phyloP scores from a whole-genome alignment of 371 early-diverging fungal genomes.

The Saksenaea vasiformis region DNA sequence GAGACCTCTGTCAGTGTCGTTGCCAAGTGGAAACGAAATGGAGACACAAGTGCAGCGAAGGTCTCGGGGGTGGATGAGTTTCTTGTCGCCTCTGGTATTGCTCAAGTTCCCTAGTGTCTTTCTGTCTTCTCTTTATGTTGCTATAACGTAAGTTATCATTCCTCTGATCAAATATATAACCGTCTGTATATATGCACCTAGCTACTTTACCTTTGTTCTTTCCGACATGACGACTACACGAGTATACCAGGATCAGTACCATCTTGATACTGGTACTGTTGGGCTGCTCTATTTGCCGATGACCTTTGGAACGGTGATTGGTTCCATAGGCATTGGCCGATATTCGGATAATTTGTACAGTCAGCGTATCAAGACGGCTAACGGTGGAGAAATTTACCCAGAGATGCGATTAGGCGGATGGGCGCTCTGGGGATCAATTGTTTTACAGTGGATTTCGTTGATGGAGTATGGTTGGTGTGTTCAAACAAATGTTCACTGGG shows the following conservation, averaged over 20 bases:
- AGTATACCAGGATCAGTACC: conserved; percentile 26
- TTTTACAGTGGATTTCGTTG: conserved; percentile 22
- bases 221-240: conserved; percentile 28
- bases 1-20: not conserved
- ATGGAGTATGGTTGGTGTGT: conserved; percentile 48
- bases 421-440: conserved; percentile 18
- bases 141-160: conserved; percentile 34
- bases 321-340: conserved; percentile 36
- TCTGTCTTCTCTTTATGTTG: conserved; percentile 28
- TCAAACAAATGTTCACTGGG: conserved; percentile 42
- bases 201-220: conserved; percentile 22
- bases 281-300: conserved; percentile 27
- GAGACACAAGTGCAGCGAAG: not conserved
- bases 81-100: conserved; percentile 31
- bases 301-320: conserved; percentile 30
- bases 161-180: not conserved
- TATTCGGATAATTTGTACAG: conserved; percentile 33
- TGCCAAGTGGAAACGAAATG: not conserved
- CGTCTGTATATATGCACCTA: not conserved
- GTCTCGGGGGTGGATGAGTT: conserved; percentile 16
- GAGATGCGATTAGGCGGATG: conserved; percentile 41
- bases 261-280: conserved; percentile 23
- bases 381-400: conserved; percentile 19
- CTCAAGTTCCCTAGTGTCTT: conserved; percentile 35
- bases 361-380: conserved; percentile 20